A percentile compares a stretch with the other conserved stretches of the same genome.
Conservation (phyloP, 2,329 filamentous ascomycete genomes). For the Alternaria incomplexa region DNA sequence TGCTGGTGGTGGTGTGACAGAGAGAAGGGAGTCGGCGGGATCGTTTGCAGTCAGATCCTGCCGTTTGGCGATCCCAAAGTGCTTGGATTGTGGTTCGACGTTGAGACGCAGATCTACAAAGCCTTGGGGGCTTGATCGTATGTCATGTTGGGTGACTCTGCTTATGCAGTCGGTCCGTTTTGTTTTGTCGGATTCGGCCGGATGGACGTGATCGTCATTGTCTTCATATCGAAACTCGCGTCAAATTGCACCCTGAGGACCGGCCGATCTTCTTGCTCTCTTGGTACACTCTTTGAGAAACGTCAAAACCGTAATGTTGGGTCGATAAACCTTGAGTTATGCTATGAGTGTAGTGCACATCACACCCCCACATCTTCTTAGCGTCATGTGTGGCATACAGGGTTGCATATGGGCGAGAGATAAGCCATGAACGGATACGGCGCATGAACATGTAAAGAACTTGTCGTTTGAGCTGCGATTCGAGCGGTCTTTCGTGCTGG, state of each 20-base stretch:
- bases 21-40: constrained; percentile 61
- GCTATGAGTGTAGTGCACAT: not conserved
- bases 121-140: constrained; percentile 9
- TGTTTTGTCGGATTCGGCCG: not conserved
- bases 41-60: constrained; percentile 38
- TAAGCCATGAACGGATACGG: not conserved
- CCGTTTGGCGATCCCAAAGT: constrained; percentile 40
- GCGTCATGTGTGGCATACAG: not conserved
- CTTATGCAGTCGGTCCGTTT: constrained; percentile 3
- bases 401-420: not conserved
- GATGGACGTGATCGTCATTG: not conserved
- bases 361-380: not conserved
- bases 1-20: constrained; percentile 67
- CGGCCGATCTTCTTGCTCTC: not conserved
- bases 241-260: not conserved
- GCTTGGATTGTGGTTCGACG: constrained; percentile 7
- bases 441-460: not conserved
- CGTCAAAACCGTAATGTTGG: not conserved
- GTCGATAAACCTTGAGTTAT: not conserved
- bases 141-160: not conserved
- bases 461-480: not conserved
- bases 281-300: not conserved
- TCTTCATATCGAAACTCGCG: not conserved
- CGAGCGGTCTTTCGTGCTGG: not conserved
- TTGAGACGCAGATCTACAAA: constrained; percentile 15